Evolutionary conservation across 805 yeast genomes (phyloP), one percentile per base, ranked within the genome.

Genomic region (Saccharomyces mikatae): DNA sequence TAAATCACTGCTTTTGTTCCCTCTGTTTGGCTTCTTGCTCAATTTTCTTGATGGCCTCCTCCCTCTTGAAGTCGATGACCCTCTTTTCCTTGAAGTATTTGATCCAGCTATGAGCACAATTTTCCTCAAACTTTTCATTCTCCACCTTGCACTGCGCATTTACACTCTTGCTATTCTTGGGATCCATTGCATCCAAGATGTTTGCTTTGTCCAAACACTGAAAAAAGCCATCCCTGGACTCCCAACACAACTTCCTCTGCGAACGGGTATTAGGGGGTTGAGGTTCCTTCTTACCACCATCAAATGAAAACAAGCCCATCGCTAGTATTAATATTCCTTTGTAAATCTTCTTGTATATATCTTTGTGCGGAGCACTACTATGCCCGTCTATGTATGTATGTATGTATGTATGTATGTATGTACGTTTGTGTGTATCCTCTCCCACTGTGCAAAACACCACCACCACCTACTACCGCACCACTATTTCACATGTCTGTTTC

Each of bases 41-140:
- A 62, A 89, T 82, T 66, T 86, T 83, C 53, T 78, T 78, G 63
- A 89, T 70, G 69, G 87, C 84, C 60, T 78, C 76, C 59, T 81
- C 86, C 69, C 86, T 83, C 62, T 82, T 81, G 58, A 81, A 73
- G 61, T 89, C 96, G 56, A 82, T 84, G 44, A 83, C 86, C 62
- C 97, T 80, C 70, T 90, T 91, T 70, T 89, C 92, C 67, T 90
- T 92, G 76, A 92, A 91, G 69, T 91, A 90, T 56, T 85, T 77
- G 57, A 81, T 89, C 98, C 98, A 91, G 52, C 90, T 82, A 13
- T 83, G 82, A 9, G 88, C 89, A 71, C 98, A 91, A 60, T 83
- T 82, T n/a, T 76, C 68, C 56, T 86, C 82, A 60, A 88, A 89
- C 44, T 75, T 77, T n/a, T 67, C 64, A 58, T 82, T 81, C 64